A percentile compares a stretch with the other conserved stretches of the same genome.
Conservation (phyloP, 345 rosid genomes). For the Camelina neglecta region DNA sequence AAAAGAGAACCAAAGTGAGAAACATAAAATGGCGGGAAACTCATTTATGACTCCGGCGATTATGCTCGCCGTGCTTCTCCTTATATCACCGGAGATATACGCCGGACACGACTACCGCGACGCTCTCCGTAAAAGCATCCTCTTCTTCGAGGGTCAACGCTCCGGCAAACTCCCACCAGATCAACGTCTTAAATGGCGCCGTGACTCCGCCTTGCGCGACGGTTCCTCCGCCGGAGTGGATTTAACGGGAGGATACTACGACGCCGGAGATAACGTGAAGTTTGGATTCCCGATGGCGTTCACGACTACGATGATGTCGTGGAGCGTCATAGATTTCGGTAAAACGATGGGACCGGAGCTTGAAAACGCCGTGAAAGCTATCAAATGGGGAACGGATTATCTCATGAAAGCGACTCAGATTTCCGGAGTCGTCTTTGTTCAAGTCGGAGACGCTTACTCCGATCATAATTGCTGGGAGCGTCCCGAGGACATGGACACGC, state of each 20-base stretch:
- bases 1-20: not conserved
- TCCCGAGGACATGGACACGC: slow-evolving; percentile 96
- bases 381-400: slow-evolving; percentile 93
- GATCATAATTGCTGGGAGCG: slow-evolving; percentile 98
- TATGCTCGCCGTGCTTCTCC: slow-evolving; percentile 37
- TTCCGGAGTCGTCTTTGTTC: slow-evolving; percentile 39
- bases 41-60: slow-evolving; percentile 38
- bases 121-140: slow-evolving; percentile 84
- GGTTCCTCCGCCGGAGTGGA: slow-evolving; percentile 78
- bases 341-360: slow-evolving; percentile 65
- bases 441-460: slow-evolving; percentile 90
- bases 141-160: slow-evolving; percentile 95
- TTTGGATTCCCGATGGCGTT: slow-evolving; percentile 94
- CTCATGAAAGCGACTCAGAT: slow-evolving; percentile 65
- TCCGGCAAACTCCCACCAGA: slow-evolving; percentile 80
- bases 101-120: slow-evolving; percentile 65
- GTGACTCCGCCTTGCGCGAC: slow-evolving; percentile 84
- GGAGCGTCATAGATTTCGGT: slow-evolving; percentile 80
- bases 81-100: slow-evolving; percentile 32
- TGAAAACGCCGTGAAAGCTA: slow-evolving; percentile 62
- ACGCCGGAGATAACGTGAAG: slow-evolving; percentile 92
- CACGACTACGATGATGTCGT: slow-evolving; percentile 83
- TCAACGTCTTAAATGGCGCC: slow-evolving; percentile 84
- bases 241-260: slow-evolving; percentile 92
- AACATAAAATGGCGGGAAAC: slow-evolving; percentile 70